Base-by-base conservation (phyloP, 2,329 filamentous ascomycete genomes). In the Tolypocladium guangdongense region DNA sequence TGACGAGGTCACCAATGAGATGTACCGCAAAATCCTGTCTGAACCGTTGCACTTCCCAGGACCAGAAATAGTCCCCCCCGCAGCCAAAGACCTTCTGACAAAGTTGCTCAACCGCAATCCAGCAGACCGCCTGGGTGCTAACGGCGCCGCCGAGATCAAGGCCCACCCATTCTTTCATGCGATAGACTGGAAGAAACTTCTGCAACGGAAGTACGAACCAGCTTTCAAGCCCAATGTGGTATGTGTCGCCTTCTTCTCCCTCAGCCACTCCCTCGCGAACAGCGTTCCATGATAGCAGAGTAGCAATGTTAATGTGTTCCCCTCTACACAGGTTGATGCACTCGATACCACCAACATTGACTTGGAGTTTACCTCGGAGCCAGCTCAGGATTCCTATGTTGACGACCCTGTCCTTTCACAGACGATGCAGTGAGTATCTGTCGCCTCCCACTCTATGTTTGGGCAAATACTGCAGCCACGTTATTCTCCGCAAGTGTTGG, bases 1-100 rank as follows among this genome's bases (percentile, higher is more conserved):
- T 72, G 92, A 97, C 64, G 93, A 99, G 72, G 96, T 96, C 73
- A 96, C 90, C 56, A 97, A 97, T 71, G 92, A 97, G 72, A 97
- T 95, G 93, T 97, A 99, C 71, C 87, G 91, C 69, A 97, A 99
- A 81, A 99, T 99, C 65, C 77, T 97, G 49, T 91, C 91, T 54
- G 93, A 97, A 71, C 92, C 93, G 30, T 78, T 99, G 49, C 90
- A 96, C 68, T 97, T 97, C 78, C 27, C 27, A 27, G 27, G 27
- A 6, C 91, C 92, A 16, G 92, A 97, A 61, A 84, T 96, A 33
- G 91, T 97, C 36, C 93, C 93, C 14, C 87, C 89, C 0, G 90
- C 92, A 41, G 93, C 93, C 57, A 91, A 95, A 69, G 92, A 97
- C 68, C 81, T 99, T 38, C 75, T 99, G 52, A 91, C 87, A 20